A percentile compares a stretch with the other conserved stretches of the same genome.
Evolutionary conservation across 1,284 basidiomycete species (phyloP).

Genomic region (Paramarasmius palmivorus): DNA sequence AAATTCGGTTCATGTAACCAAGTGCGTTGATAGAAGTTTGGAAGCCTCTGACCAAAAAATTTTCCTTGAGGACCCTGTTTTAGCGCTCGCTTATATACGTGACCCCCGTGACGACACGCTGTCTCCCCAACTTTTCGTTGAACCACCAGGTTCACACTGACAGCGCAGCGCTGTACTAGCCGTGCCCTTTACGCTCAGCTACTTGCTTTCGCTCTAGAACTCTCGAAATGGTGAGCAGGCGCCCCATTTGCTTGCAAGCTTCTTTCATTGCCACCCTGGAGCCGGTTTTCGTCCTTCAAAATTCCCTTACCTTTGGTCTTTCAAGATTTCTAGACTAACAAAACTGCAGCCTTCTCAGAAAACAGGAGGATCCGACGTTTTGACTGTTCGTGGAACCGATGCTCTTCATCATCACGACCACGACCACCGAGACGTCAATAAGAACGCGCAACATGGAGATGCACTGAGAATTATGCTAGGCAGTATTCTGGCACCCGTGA

Average conservation of each 20-base stretch:
- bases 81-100: neutral
- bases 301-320: neutral
- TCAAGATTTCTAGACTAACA: neutral
- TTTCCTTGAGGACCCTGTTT: no score
- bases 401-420: neutral
- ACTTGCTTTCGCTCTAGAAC: no score
- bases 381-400: neutral
- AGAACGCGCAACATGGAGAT: conserved; percentile 39
- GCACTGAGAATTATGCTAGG: conserved; percentile 47
- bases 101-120: neutral
- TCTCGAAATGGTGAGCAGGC: no score
- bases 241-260: no score
- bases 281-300: neutral
- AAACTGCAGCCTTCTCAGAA: neutral
- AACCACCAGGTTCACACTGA: neutral
- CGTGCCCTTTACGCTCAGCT: no score
- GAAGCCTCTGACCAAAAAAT: no score
- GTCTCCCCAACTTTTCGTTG: neutral
- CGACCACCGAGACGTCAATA: conserved; percentile 12
- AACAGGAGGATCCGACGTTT: neutral
- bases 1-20: no score
- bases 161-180: neutral
- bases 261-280: neutral
- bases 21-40: neutral
- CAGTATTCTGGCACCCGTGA: conserved; percentile 49